Conservation (phyloP, 169 alveolate genomes). For the Cyclospora cayetanensis region DNA sequence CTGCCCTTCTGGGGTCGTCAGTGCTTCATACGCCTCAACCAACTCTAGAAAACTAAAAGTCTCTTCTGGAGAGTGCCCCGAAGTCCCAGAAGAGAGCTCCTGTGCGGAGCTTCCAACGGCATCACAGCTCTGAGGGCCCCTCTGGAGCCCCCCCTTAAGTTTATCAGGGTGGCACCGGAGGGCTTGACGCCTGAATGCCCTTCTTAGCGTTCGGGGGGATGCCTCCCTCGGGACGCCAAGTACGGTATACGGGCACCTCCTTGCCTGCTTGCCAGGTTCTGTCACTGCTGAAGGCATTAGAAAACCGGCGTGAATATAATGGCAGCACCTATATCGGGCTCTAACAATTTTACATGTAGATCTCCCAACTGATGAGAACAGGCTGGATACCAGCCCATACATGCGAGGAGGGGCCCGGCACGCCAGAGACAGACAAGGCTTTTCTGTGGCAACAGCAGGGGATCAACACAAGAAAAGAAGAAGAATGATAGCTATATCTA, state of each 20-base stretch:
- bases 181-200: neutral
- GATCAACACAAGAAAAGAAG: too few species aligned
- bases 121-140: neutral
- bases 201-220: neutral
- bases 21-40: neutral
- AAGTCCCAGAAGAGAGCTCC: neutral
- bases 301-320: too few species aligned
- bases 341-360: too few species aligned
- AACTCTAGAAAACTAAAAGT: neutral
- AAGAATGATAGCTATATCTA: too few species aligned
- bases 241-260: slow-evolving; percentile 40
- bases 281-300: too few species aligned
- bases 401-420: too few species aligned
- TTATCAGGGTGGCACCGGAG: slow-evolving; percentile 14
- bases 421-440: too few species aligned
- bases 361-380: too few species aligned
- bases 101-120: neutral
- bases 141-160: neutral
- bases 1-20: neutral
- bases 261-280: too few species aligned
- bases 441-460: too few species aligned
- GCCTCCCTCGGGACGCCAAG: neutral
- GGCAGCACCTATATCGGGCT: too few species aligned
- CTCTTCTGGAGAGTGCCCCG: neutral
- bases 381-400: too few species aligned